A percentile compares a stretch with the other conserved stretches of the same genome.
Conservation (phyloP, 345 rosid genomes). For the Iberis pinnata region DNA sequence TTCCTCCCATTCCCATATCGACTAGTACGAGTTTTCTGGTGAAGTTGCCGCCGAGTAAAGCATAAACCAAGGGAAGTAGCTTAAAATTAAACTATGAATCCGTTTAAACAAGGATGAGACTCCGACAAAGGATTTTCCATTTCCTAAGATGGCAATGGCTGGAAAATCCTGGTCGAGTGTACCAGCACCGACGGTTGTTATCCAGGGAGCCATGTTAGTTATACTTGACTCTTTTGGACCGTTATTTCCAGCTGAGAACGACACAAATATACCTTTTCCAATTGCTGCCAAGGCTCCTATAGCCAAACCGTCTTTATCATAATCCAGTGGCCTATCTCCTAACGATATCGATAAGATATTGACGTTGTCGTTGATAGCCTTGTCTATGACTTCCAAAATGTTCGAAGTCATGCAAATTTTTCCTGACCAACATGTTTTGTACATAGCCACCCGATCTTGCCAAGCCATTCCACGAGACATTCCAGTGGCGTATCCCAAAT, state of each 20-base stretch:
- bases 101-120: neutral
- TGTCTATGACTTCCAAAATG: constrained; percentile 56
- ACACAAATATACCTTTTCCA: constrained; percentile 59
- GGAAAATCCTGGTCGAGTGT: neutral
- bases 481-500: neutral
- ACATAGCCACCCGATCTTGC: neutral
- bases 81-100: neutral
- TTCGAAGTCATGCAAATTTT: constrained; percentile 54
- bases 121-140: neutral
- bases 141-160: neutral
- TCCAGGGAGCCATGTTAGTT: constrained; percentile 54
- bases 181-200: neutral
- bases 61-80: neutral
- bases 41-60: neutral
- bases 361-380: constrained; percentile 55
- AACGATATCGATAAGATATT: constrained; percentile 63
- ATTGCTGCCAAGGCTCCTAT: constrained; percentile 51
- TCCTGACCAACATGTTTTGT: constrained; percentile 30
- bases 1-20: neutral
- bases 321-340: constrained; percentile 45
- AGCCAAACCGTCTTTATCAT: constrained; percentile 43
- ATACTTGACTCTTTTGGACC: constrained; percentile 44
- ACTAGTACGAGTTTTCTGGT: neutral
- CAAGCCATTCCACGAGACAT: neutral
- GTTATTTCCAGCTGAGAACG: constrained; percentile 53